These are phyloP conservation scores for Lentinula novae-zelandiae DNA, from an alignment of 1,284 basidiomycete species.

Conservation along the genomic window DNA sequence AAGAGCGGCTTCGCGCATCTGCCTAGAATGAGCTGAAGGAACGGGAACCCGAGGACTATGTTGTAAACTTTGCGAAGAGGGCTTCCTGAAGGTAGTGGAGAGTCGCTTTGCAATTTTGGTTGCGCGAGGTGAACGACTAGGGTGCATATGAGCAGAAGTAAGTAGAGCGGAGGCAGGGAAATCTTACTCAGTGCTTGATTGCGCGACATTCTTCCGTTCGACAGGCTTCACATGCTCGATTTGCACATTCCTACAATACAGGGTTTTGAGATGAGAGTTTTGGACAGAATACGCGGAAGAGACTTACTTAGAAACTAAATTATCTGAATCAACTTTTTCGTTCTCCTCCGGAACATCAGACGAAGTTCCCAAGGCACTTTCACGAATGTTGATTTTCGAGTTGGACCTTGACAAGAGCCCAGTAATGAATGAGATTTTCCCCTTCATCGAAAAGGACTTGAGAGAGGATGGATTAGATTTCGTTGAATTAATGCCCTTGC, in stretches of 20 bases:
- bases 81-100: constrained; percentile 5
- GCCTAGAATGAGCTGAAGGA: not conserved
- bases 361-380: not conserved
- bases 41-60: constrained; percentile 5
- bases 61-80: not conserved
- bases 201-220: not conserved
- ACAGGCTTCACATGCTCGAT: not conserved
- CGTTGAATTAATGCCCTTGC: not conserved
- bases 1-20: constrained; percentile 44
- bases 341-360: not conserved
- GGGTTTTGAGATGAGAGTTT: not conserved
- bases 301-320: not conserved
- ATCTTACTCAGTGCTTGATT: not conserved
- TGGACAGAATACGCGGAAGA: not conserved
- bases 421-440: constrained; percentile 6
- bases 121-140: not conserved
- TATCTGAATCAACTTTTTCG: not conserved
- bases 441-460: constrained; percentile 1
- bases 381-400: not conserved
- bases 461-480: constrained; percentile 8
- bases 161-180: not conserved
- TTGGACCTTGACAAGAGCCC: constrained; percentile 1
- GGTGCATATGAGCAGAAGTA: not conserved
- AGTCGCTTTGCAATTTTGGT: constrained; percentile 1
- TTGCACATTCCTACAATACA: not conserved